Conservation (phyloP, 768 basidiomycete species). For the Macrocybe gigantea region DNA sequence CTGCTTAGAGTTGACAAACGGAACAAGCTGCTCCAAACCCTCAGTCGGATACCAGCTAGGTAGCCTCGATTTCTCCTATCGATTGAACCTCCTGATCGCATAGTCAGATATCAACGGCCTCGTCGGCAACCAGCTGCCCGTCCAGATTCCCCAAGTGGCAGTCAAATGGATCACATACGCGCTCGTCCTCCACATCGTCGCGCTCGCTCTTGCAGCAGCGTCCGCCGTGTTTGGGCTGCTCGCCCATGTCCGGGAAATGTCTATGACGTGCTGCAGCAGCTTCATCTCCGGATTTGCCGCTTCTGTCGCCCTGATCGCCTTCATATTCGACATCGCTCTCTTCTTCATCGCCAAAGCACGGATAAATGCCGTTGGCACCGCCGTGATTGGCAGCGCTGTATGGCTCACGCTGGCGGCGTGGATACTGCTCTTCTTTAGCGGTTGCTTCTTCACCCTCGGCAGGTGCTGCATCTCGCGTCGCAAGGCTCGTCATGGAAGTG, state of each 20-base stretch:
- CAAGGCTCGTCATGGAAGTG: slow-evolving; percentile 23
- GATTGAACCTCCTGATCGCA: slow-evolving; percentile 4
- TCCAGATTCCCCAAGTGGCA: slow-evolving; percentile 75
- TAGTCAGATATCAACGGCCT: slow-evolving; percentile 72
- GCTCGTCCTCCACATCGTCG: slow-evolving; percentile 88
- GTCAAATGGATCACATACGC: slow-evolving; percentile 97
- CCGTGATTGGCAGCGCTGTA: slow-evolving; percentile 80
- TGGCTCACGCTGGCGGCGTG: slow-evolving; percentile 90
- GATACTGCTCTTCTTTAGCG: slow-evolving; percentile 83
- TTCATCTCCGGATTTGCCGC: slow-evolving; percentile 81
- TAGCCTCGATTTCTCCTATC: slow-evolving; percentile 19
- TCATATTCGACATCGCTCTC: slow-evolving; percentile 87
- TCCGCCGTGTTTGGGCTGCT: slow-evolving; percentile 80
- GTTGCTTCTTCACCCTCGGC: slow-evolving; percentile 82
- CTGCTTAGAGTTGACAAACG: slow-evolving; percentile 54
- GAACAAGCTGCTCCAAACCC: slow-evolving; percentile 71
- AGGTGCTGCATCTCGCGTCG: slow-evolving; percentile 71
- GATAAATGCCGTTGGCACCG: slow-evolving; percentile 74
- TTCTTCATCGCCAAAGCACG: slow-evolving; percentile 88
- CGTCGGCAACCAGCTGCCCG: slow-evolving; percentile 56
- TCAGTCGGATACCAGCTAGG: slow-evolving; percentile 85
- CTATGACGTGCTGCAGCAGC: slow-evolving; percentile 79
- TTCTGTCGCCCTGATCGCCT: slow-evolving; percentile 72
- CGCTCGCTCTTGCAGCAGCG: slow-evolving; percentile 64
- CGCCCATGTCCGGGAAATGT: slow-evolving; percentile 82